These are phyloP conservation scores for Coemansia sp. DNA, from an alignment of 192 early-diverging fungal genomes.

Conservation along the genomic window DNA sequence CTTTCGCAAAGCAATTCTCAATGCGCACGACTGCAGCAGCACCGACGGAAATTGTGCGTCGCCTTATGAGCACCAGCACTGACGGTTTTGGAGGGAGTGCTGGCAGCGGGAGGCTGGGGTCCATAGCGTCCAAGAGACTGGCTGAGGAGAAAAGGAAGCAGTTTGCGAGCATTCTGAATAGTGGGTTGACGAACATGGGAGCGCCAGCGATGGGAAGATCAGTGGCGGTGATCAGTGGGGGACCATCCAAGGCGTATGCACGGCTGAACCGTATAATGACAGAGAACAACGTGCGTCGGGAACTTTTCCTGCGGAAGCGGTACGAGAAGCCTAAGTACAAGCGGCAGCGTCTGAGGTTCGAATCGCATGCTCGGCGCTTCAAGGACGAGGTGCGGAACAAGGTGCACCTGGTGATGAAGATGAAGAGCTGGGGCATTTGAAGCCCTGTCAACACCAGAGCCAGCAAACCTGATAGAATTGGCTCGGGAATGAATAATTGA, in stretches of 20 bases:
- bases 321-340: conserved; percentile 72
- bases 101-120: neutral
- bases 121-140: neutral
- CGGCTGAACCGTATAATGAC: conserved; percentile 60
- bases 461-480: no score
- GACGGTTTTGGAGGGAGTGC: neutral
- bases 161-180: conserved; percentile 27
- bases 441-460: neutral
- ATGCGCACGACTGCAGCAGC: conserved; percentile 1
- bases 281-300: conserved; percentile 60
- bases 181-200: neutral
- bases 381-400: conserved; percentile 62
- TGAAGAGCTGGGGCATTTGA: conserved; percentile 53
- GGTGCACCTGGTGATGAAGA: conserved; percentile 65
- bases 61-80: conserved; percentile 13
- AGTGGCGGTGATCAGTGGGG: conserved; percentile 46
- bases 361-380: conserved; percentile 60
- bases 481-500: no score
- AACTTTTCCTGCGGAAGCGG: conserved; percentile 56
- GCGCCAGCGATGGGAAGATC: conserved; percentile 46
- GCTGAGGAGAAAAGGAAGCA: conserved; percentile 7
- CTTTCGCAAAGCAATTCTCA: conserved; percentile 1
- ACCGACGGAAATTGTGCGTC: neutral
- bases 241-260: conserved; percentile 53
- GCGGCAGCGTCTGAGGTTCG: conserved; percentile 59